Evolutionary conservation across 1,139 yeast genomes (phyloP).

Genomic region (Pichia sp.): DNA sequence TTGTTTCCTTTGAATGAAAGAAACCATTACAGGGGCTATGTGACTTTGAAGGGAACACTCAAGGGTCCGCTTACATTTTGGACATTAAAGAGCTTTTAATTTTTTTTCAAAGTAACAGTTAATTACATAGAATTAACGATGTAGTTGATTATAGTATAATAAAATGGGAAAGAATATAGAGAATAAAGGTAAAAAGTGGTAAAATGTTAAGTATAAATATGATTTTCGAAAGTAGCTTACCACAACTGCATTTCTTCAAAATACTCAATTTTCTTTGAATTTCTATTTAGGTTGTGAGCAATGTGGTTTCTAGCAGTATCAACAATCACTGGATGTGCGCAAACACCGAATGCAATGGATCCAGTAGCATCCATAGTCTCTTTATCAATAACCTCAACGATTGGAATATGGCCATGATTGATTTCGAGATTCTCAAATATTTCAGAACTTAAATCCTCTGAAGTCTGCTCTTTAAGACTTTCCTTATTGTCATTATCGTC

Average conservation of each 20-base stretch:
- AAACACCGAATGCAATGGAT: conserved; percentile 39
- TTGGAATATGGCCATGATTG: conserved; percentile 40
- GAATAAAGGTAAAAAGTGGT: background rate
- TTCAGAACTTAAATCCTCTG: background rate
- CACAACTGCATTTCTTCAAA: conserved; percentile 29
- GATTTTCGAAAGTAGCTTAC: conserved; percentile 12
- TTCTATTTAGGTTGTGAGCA: conserved; percentile 12
- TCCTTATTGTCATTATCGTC: conserved; percentile 10
- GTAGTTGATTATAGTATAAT: no score
- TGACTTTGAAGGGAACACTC: no score
- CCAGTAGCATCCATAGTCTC: conserved; percentile 35
- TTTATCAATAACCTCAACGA: conserved; percentile 31
- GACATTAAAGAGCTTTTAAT: no score
- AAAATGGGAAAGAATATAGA: no score
- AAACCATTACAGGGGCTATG: no score
- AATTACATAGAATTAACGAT: no score
- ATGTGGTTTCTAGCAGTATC: conserved; percentile 40
- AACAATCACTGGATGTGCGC: conserved; percentile 44
- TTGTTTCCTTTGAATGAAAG: no score
- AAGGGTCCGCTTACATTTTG: no score
- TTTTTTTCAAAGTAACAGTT: no score
- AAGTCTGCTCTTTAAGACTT: background rate
- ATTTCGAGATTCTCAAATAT: conserved; percentile 31
- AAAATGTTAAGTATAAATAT: background rate
- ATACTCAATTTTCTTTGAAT: conserved; percentile 21